These are phyloP conservation scores for Wallacemonas sp. DNA, from an alignment of 208 protist species.

Conservation along the genomic window DNA sequence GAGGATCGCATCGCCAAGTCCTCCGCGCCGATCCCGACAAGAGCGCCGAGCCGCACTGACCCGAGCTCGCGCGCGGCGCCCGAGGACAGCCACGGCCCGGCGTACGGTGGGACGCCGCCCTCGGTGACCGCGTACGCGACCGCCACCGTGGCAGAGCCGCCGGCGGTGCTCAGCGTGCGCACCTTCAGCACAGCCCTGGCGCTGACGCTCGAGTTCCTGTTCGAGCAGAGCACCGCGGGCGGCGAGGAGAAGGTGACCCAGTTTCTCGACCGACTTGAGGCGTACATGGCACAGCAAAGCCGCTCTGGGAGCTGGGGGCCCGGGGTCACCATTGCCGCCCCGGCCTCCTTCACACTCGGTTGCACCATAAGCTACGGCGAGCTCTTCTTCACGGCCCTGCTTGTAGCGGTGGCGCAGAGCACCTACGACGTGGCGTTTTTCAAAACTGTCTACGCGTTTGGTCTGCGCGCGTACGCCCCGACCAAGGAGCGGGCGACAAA, in stretches of 20 bases:
- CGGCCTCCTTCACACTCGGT: not conserved
- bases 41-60: not conserved
- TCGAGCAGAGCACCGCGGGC: not conserved
- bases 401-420: not conserved
- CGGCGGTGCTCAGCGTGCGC: not conserved
- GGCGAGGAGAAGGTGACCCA: not conserved
- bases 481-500: not conserved
- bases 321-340: not conserved
- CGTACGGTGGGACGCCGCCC: conserved; percentile 4
- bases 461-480: not conserved
- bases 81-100: not conserved
- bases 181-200: conserved; percentile 6
- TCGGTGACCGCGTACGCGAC: not conserved
- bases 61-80: too few species aligned
- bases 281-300: not conserved
- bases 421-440: conserved; percentile 11
- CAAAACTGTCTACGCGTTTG: not conserved
- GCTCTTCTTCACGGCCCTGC: conserved; percentile 3
- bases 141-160: not conserved
- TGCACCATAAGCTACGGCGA: not conserved
- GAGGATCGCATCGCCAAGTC: not conserved
- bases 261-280: not conserved
- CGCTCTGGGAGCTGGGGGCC: too few species aligned
- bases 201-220: conserved; percentile 5
- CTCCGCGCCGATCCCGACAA: not conserved